phyloP scores from a whole-genome alignment of 2,329 filamentous ascomycete species.

The Fusarium sterilihyphosum region DNA sequence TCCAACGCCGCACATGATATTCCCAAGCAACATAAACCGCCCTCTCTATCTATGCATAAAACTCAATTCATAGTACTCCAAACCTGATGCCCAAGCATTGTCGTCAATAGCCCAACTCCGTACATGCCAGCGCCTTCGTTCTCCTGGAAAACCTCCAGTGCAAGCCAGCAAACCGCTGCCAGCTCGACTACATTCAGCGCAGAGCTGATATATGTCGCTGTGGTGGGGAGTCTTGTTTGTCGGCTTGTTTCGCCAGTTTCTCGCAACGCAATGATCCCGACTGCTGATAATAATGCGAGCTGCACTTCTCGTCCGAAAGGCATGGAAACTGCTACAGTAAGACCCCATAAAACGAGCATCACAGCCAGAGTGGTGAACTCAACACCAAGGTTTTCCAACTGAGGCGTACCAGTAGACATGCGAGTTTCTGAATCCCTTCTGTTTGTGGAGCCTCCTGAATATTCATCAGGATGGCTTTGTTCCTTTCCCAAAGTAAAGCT shows the following conservation, averaged over 20 bases:
- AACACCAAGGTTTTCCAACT: slow-evolving; percentile 16
- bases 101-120: slow-evolving; percentile 43
- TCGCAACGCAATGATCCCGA: slow-evolving; percentile 45
- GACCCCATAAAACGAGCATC: slow-evolving; percentile 43
- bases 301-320: slow-evolving; percentile 44
- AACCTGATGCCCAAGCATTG: slow-evolving; percentile 48
- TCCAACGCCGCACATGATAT: slow-evolving; percentile 25
- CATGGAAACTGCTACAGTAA: slow-evolving; percentile 28
- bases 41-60: slow-evolving; percentile 1
- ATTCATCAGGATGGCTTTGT: slow-evolving; percentile 6
- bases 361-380: slow-evolving; percentile 37
- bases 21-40: not conserved
- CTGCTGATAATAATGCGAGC: slow-evolving; percentile 40
- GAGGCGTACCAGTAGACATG: not conserved
- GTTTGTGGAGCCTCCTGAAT: not conserved
- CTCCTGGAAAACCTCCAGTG: slow-evolving; percentile 45
- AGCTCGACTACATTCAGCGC: slow-evolving; percentile 47
- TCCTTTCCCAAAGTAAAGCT: slow-evolving; percentile 55
- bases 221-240: slow-evolving; percentile 25
- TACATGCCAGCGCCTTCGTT: slow-evolving; percentile 38
- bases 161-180: slow-evolving; percentile 48
- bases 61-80: slow-evolving; percentile 37
- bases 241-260: slow-evolving; percentile 43
- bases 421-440: not conserved
- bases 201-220: slow-evolving; percentile 39